Percentiles rank a stretch among this genome's conserved stretches.
Conservation (phyloP, 2,329 filamentous ascomycete genomes). For the Plenodomus biglobosus region DNA sequence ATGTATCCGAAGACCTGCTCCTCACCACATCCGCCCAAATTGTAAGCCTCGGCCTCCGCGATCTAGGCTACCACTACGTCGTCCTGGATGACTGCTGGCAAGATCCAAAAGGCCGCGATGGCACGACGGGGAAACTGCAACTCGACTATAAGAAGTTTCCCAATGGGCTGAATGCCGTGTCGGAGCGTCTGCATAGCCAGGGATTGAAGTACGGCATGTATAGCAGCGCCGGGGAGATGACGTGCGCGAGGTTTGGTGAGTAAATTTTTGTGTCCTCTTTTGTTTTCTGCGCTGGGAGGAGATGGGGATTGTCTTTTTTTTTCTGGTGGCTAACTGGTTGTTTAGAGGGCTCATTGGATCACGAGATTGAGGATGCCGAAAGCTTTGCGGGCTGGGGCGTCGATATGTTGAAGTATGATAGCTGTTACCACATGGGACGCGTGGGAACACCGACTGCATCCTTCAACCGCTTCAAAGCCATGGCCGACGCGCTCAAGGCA, state of each 20-base stretch:
- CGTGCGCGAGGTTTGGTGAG: slow-evolving; percentile 58
- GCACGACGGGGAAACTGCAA: slow-evolving; percentile 44
- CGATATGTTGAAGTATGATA: slow-evolving; percentile 44
- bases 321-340: too few relatives aligned
- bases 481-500: slow-evolving; percentile 26
- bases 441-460: slow-evolving; percentile 29
- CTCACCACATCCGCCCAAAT: slow-evolving; percentile 30
- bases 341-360: slow-evolving; percentile 31
- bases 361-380: slow-evolving; percentile 29
- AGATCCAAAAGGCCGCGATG: slow-evolving; percentile 48
- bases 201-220: slow-evolving; percentile 67
- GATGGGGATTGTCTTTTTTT: too few relatives aligned
- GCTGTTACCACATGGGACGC: slow-evolving; percentile 38
- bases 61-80: slow-evolving; percentile 50
- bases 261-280: neutral
- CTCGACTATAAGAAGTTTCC: slow-evolving; percentile 60
- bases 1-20: slow-evolving; percentile 31
- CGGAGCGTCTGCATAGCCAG: slow-evolving; percentile 41
- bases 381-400: slow-evolving; percentile 37
- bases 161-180: slow-evolving; percentile 57
- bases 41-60: slow-evolving; percentile 27
- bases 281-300: too few relatives aligned
- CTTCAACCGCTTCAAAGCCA: slow-evolving; percentile 32
- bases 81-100: slow-evolving; percentile 64
- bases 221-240: slow-evolving; percentile 55